Percentiles rank a stretch among this genome's conserved stretches.
Conservation (phyloP, 331 rosid species). For the Erythrophleum ivorense region DNA sequence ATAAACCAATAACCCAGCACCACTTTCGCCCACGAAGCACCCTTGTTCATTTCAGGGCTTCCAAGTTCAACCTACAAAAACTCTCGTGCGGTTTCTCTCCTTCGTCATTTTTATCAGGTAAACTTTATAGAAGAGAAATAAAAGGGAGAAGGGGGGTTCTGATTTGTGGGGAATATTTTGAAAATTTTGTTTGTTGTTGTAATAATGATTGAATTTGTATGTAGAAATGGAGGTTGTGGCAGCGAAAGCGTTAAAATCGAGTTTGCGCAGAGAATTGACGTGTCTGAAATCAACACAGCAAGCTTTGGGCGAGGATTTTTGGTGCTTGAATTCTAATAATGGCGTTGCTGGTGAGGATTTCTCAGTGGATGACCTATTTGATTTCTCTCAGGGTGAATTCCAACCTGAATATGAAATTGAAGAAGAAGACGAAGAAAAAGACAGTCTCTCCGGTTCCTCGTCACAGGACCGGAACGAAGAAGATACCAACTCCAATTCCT, state of each 20-base stretch:
- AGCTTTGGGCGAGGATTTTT: conserved; percentile 49
- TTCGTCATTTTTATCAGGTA: conserved; percentile 49
- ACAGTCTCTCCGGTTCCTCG: conserved; percentile 54
- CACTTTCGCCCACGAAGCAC: conserved; percentile 55
- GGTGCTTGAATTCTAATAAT: conserved; percentile 42
- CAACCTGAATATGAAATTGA: conserved; percentile 53
- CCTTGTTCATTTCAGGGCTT: conserved; percentile 42
- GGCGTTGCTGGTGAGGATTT: conserved; percentile 72
- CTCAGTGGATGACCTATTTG: conserved; percentile 76
- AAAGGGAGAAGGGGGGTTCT: neutral
- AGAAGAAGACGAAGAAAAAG: conserved; percentile 43
- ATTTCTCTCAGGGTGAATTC: conserved; percentile 68
- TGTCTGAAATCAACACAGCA: conserved; percentile 48
- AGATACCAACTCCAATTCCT: conserved; percentile 54
- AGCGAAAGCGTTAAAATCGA: conserved; percentile 76
- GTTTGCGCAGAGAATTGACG: conserved; percentile 64
- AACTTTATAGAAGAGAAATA: neutral
- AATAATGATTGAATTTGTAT: conserved; percentile 33
- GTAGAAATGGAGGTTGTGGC: conserved; percentile 74
- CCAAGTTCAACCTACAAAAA: conserved; percentile 42
- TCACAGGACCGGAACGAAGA: conserved; percentile 46
- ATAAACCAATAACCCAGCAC: conserved; percentile 47
- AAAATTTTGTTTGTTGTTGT: neutral
- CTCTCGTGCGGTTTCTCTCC: conserved; percentile 21
- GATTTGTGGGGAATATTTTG: neutral